These are phyloP conservation scores for Nephelium lappaceum DNA, from an alignment of 345 rosid species.

Conservation along the genomic window DNA sequence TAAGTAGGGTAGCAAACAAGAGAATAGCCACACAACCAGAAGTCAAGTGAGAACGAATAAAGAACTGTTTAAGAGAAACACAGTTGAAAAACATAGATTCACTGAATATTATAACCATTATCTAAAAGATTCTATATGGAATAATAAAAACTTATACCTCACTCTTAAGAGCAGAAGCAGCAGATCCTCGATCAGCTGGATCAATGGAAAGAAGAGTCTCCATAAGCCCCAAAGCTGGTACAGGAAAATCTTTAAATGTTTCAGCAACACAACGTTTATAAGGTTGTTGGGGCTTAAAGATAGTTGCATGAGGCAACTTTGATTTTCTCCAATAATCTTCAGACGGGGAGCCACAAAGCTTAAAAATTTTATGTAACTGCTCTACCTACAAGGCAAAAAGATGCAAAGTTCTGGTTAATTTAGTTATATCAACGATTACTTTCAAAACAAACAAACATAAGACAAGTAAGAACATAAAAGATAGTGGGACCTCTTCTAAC, in stretches of 20 bases:
- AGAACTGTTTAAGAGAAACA: neutral
- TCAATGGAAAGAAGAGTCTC: conserved; percentile 85
- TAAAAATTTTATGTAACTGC: conserved; percentile 97
- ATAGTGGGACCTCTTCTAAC: neutral
- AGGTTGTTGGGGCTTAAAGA: conserved; percentile 97
- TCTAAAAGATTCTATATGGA: neutral
- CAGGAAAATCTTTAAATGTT: conserved; percentile 93
- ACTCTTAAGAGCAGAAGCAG: conserved; percentile 72
- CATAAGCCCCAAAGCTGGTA: conserved; percentile 80
- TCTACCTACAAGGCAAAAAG: conserved; percentile 67
- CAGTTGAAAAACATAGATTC: neutral
- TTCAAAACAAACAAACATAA: neutral
- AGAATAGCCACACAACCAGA: neutral
- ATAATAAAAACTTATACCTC: conserved; percentile 56
- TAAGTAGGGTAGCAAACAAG: neutral
- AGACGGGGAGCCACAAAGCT: conserved; percentile 96
- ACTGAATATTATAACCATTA: neutral
- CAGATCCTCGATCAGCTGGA: conserved; percentile 93
- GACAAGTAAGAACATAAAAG: neutral
- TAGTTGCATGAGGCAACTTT: conserved; percentile 95
- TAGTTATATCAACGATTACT: neutral
- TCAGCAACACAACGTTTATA: conserved; percentile 89
- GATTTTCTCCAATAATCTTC: conserved; percentile 97
- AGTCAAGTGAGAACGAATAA: neutral
- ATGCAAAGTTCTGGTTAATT: conserved; percentile 10